Percentiles rank a stretch among this genome's conserved stretches.
These are phyloP conservation scores for Nannizzia gypsea DNA, from an alignment of 2,329 filamentous ascomycete genomes.

Conservation along the genomic window DNA sequence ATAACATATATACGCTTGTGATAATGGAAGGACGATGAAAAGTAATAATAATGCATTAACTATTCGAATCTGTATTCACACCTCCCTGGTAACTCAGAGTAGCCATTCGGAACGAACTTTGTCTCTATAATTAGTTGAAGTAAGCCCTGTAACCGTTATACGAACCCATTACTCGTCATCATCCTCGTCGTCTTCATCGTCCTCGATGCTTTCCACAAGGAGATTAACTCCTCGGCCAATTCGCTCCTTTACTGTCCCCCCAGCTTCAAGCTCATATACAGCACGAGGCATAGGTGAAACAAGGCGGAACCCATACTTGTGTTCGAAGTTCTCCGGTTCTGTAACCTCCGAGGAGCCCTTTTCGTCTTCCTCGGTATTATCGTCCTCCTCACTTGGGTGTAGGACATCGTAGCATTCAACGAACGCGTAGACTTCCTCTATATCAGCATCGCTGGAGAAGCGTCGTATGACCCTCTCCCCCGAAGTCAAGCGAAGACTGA, in stretches of 20 bases:
- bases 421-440: conserved; percentile 92
- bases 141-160: not conserved
- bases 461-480: conserved; percentile 65
- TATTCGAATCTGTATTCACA: not conserved
- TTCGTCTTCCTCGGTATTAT: conserved; percentile 2
- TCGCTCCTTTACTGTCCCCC: conserved; percentile 55
- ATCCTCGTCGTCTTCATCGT: conserved; percentile 38
- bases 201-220: conserved; percentile 62
- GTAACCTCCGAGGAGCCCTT: conserved; percentile 16
- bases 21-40: not conserved
- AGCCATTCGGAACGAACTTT: not conserved
- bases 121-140: not conserved
- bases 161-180: not conserved
- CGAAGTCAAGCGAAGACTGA: conserved; percentile 50
- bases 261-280: conserved; percentile 59
- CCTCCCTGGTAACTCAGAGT: not conserved
- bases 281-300: conserved; percentile 75
- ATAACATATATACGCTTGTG: not conserved
- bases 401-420: conserved; percentile 77
- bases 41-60: not conserved
- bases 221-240: conserved; percentile 78
- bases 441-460: conserved; percentile 55
- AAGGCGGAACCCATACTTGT: conserved; percentile 74
- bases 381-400: conserved; percentile 24
- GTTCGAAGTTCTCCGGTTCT: conserved; percentile 56